Evolutionary conservation across 2,329 filamentous ascomycete species (phyloP), one percentile per base, ranked within the genome.

Genomic region (Neobulgaria alba): DNA sequence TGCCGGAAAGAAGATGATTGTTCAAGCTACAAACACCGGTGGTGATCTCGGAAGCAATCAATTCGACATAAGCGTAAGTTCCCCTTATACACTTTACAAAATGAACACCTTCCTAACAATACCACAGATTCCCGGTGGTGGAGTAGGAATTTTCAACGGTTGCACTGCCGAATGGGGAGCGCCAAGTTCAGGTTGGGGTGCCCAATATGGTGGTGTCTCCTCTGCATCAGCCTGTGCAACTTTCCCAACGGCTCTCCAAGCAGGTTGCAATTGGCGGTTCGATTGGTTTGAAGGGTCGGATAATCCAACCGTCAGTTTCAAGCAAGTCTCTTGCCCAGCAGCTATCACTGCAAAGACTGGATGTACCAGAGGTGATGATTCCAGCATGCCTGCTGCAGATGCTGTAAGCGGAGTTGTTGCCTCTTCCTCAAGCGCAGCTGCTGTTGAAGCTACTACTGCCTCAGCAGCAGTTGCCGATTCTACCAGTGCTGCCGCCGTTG

Each of bases 1-100:
- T 16, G 60, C 63, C 17, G 75, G 76, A 39, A 80, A 81, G 63
- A 72, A 67, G 45, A 77, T 81, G 72, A 64, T 81, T 41, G 69
- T 82, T n/a, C 77, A 81, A 56, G 73, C 74, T 10, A 78, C 73
- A 21, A 81, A 80, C 58, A 81, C 76, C 2, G 77, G 75, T 29
- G 65, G 64, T 16, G 75, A 79, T 54, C 61, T 78, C 9, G 64
- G 63, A 30, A 53, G 57, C 31, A 77, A 77, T 54, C 75, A 79
- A 48, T 79, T 78, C 52, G 74, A 79, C 59, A 54, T 79, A 15
- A 51, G 48, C 20, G 51, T 58, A 47, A 5, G 49, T 48, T 5
- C 15, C 17, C 7, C 23, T 26, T 26, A 7, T 26, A 9, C n/a
- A 21, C 20, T 16, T 17, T 40, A 19, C 23, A 35, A 15, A 18